Base-by-base conservation (phyloP, 257 asterid species). In the Scutellaria minor region DNA sequence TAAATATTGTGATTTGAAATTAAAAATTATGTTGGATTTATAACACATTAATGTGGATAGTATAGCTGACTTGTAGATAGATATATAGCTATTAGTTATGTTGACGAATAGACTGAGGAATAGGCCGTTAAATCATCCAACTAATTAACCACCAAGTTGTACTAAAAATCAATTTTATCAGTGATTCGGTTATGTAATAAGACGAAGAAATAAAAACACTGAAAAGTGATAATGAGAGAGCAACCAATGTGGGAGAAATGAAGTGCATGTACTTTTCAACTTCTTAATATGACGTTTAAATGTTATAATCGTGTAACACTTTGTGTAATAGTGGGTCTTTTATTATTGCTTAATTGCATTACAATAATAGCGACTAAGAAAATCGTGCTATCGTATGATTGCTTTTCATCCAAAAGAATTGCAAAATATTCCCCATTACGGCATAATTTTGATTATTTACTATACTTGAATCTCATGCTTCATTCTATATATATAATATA, bases 241-340 rank as follows among this genome's bases (percentile, higher is more conserved):
- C 12, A 45, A 56, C 15, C 39, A 44, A 54, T 18, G 55, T 55
- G 54, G 12, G 40, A 27, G 35, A 55, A 8, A 44, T 56, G 27
- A 67, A 58, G 68, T 68, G 80, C 75, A 20, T 24, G 65, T 48
- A 64, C 52, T 44, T 57, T 27, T 71, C 60, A 51, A 65, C 45
- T 51, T 22, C 51, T 70, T 39, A 50, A 48, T 24, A 65, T 78
- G 82, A 48, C 75, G 54, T 46, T 40, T 48, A 60, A 39, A 58
- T 51, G 50, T 10, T 40, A 56, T 68, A 54, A 35, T 35, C 37
- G 22, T 53, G 52, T 13, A 42, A 61, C 4, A 7, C 31, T 56
- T 47, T 24, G 1, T 14, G 6, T 56, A 13, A 6, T 44, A 54
- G 31, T 45, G 20, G 31, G 56, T 71, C 64, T 61, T 22, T 7